Percentiles rank a stretch among this genome's conserved stretches.
Evolutionary conservation across 2,329 filamentous ascomycete species (phyloP).

Genomic region (Colletotrichum tofieldiae): DNA sequence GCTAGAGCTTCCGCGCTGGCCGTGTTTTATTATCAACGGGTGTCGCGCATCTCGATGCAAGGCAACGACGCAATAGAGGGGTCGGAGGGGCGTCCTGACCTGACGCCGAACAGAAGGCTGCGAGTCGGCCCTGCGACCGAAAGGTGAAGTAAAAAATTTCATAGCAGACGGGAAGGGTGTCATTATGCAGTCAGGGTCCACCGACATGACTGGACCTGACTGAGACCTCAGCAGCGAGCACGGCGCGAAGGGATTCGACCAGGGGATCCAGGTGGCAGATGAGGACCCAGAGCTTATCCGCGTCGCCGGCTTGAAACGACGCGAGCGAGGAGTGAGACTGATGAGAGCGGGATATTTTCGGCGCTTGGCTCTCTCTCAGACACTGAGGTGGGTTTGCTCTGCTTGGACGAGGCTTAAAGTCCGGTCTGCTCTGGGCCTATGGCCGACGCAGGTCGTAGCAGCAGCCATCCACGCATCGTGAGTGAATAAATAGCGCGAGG

Average conservation of each 20-base stretch:
- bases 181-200: conserved; percentile 42
- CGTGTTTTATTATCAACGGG: conserved; percentile 16
- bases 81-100: conserved; percentile 38
- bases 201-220: conserved; percentile 35
- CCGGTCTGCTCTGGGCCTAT: conserved; percentile 21
- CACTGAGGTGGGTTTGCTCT: conserved; percentile 3
- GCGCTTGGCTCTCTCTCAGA: conserved; percentile 31
- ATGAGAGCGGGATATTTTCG: conserved; percentile 32
- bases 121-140: conserved; percentile 27
- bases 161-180: conserved; percentile 33
- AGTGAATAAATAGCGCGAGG: conserved; percentile 38
- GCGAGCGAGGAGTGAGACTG: conserved; percentile 30
- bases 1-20: conserved; percentile 4
- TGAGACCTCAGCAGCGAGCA: conserved; percentile 4
- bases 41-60: conserved; percentile 34
- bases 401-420: conserved; percentile 35
- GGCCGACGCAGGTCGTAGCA: conserved; percentile 22
- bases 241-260: conserved; percentile 25
- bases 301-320: conserved; percentile 41
- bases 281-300: conserved; percentile 40
- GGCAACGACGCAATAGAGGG: conserved; percentile 27
- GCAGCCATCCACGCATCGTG: conserved; percentile 18
- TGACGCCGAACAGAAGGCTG: conserved; percentile 29
- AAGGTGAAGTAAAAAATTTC: conserved; percentile 17
- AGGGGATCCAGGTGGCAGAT: conserved; percentile 28